Evolutionary conservation across 352 stramenopile genomes (phyloP), one percentile per base, ranked within the genome.

Genomic region (Nothophytophthora sp.): DNA sequence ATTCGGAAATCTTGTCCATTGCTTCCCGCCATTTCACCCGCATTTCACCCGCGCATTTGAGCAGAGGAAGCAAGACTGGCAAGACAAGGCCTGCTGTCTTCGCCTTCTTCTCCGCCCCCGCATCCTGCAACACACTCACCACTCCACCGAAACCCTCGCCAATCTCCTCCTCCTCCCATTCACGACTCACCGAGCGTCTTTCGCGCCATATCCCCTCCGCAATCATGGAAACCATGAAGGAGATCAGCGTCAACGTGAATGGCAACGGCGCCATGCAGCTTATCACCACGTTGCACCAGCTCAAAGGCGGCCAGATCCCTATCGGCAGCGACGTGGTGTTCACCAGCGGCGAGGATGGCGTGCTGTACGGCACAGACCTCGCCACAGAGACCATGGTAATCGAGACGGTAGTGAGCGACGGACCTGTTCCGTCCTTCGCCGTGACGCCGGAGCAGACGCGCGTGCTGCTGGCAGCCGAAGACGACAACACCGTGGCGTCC

Each of bases 321-420:
- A 47, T 50, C 5, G 65, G 61, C 35, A 61, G 75, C 40, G 81
- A 92, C 47, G 67, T 92, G 35, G 74, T 85, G 29, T 68, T 83
- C 52, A 92, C 84, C 2, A 88, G 67, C 42, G 81, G 84, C 41
- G 84, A 94, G 50, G 84, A 94, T 46, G 84, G 84, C 50, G 68
- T 89, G n/a, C 56, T 94, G 50, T 86, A 76, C 62, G 70, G 92
- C 28, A 87, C 83, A 11, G 77, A 94, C 53, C 44, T 92, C 28
- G 45, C 50, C 10, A 74, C 73, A 2, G 73, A 91, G 49, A 56
- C 51, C 12, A 57, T 61, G 41, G 50, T 89, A 19, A 74, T 60
- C n/a, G 59, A 88, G 36, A 36, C 59, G 5, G 61, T 80, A 40
- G 53, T 89, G 36, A 72, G 64, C 28, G 81, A 95, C 30, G 81